A percentile compares a stretch with the other conserved stretches of the same genome.
These are phyloP conservation scores for Boletus smithii DNA, from an alignment of 1,284 basidiomycete species.

Conservation along the genomic window DNA sequence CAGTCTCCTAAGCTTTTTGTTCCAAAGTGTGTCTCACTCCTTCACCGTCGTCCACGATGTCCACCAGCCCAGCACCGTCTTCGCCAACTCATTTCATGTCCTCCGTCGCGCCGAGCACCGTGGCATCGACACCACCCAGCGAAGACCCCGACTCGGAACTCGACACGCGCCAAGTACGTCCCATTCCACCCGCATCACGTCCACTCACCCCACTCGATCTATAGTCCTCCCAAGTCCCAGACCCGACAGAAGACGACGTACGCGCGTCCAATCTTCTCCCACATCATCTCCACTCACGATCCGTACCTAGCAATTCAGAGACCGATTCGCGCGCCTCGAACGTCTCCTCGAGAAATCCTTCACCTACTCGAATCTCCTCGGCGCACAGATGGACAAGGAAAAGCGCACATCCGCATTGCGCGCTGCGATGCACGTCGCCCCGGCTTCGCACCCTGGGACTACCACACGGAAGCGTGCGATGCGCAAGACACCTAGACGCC, in stretches of 20 bases:
- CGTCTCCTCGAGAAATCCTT: slow-evolving; percentile 62
- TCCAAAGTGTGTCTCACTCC: not conserved
- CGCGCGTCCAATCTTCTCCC: not conserved
- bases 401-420: slow-evolving; percentile 27
- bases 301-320: slow-evolving; percentile 41
- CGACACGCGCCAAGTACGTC: slow-evolving; percentile 13
- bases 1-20: not conserved
- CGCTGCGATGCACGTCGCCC: slow-evolving; percentile 38
- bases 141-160: too few species aligned
- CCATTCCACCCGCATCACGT: not conserved
- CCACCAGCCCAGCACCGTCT: slow-evolving; percentile 20
- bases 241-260: slow-evolving; percentile 22
- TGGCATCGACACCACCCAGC: slow-evolving; percentile 27
- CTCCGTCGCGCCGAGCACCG: slow-evolving; percentile 24
- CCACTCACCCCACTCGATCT: too few species aligned
- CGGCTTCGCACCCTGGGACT: slow-evolving; percentile 12
- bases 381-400: slow-evolving; percentile 64
- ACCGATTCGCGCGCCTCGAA: slow-evolving; percentile 50
- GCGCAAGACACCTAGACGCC: slow-evolving; percentile 37
- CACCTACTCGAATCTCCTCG: slow-evolving; percentile 57
- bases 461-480: slow-evolving; percentile 18
- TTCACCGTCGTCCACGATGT: slow-evolving; percentile 17
- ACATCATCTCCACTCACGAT: not conserved
- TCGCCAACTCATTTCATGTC: slow-evolving; percentile 19
- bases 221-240: slow-evolving; percentile 17